Conservation (phyloP, 2,329 filamentous ascomycete genomes). For the Colletotrichum chlorophyti region DNA sequence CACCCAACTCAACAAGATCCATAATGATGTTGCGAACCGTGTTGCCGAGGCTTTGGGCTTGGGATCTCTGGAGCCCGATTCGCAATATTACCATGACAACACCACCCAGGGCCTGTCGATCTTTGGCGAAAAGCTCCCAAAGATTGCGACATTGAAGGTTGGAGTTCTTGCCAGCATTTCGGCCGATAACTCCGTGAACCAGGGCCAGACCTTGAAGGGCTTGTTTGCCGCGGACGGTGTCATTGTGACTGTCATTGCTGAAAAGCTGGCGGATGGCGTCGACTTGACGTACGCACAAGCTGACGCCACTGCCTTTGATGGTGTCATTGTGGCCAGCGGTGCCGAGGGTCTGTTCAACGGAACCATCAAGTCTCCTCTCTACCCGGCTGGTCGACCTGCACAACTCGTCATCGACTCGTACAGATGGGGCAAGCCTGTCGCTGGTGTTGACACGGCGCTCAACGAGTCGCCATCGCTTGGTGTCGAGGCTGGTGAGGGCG, state of each 20-base stretch:
- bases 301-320: conserved; percentile 68
- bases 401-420: conserved; percentile 70
- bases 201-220: conserved; percentile 57
- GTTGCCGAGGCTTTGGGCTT: conserved; percentile 69
- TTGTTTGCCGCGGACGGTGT: conserved; percentile 59
- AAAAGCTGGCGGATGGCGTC: conserved; percentile 60
- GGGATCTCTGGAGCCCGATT: conserved; percentile 62
- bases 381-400: conserved; percentile 66
- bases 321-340: conserved; percentile 64
- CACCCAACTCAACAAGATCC: conserved; percentile 71
- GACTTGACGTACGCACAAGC: conserved; percentile 70
- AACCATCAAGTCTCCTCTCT: conserved; percentile 58
- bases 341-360: conserved; percentile 58
- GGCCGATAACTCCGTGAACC: conserved; percentile 49
- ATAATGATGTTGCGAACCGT: conserved; percentile 70
- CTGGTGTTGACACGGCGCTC: conserved; percentile 56
- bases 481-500: conserved; percentile 50
- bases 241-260: conserved; percentile 65
- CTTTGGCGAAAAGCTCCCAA: conserved; percentile 63
- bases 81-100: conserved; percentile 73
- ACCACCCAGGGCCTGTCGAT: conserved; percentile 66
- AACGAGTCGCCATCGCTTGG: conserved; percentile 33
- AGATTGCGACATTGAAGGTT: conserved; percentile 68
- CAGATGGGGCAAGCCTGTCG: conserved; percentile 75
- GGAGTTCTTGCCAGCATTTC: conserved; percentile 63